phyloP scores from a whole-genome alignment of 164 flowering plant species.

The Umbellularia californica region DNA sequence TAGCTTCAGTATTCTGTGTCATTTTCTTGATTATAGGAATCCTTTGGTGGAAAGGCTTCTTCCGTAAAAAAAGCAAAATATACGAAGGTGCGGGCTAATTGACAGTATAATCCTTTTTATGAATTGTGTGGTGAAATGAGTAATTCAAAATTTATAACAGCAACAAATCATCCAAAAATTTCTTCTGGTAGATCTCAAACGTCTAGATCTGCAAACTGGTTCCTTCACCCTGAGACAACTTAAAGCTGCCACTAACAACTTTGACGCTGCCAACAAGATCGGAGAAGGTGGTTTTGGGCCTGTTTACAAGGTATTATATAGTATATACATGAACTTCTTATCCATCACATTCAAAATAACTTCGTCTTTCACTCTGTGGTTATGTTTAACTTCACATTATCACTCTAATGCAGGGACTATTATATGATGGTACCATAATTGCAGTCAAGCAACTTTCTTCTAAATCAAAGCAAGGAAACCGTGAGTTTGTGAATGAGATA shows the following conservation, averaged over 20 bases:
- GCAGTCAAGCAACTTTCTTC: slow-evolving; percentile 46
- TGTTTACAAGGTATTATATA: slow-evolving; percentile 37
- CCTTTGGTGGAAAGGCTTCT: too few relatives aligned
- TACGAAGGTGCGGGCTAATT: too few relatives aligned
- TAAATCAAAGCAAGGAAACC: slow-evolving; percentile 41
- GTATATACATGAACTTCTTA: background rate
- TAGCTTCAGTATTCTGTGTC: too few relatives aligned
- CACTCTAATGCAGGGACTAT: slow-evolving; percentile 21
- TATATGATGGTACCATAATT: slow-evolving; percentile 33
- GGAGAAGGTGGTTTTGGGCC: slow-evolving; percentile 76
- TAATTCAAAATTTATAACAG: too few relatives aligned
- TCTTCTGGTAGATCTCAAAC: slow-evolving; percentile 21
- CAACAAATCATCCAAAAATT: background rate
- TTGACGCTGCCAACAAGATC: slow-evolving; percentile 41
- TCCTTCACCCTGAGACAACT: slow-evolving; percentile 43
- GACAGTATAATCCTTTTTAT: too few relatives aligned
- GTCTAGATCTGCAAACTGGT: slow-evolving; percentile 32
- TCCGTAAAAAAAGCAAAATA: too few relatives aligned
- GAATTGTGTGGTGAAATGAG: too few relatives aligned
- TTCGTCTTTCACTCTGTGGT: too few relatives aligned
- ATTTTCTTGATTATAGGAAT: background rate
- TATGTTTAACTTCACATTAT: background rate
- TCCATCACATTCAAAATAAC: too few relatives aligned
- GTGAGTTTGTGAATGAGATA: slow-evolving; percentile 43
- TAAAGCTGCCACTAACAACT: slow-evolving; percentile 43